Base-by-base conservation (phyloP, 2,329 filamentous ascomycete species). In the Phoma sp. region DNA sequence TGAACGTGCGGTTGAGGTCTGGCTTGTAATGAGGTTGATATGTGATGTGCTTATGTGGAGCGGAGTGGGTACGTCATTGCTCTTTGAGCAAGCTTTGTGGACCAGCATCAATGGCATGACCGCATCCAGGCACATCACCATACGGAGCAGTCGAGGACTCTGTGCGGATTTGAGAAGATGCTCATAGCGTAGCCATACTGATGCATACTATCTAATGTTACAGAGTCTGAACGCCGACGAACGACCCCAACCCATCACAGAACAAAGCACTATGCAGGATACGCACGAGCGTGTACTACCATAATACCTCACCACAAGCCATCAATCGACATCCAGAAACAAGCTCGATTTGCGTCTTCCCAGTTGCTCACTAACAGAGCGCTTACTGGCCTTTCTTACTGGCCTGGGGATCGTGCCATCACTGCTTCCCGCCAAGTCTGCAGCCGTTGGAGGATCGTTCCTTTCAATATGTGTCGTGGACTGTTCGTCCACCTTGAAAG, bases 1-100 rank as follows among this genome's bases (percentile, higher is more conserved):
- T 27, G 46, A 17, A 21, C 13, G 27, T 38, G 27, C 25, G 21
- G 45, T 24, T 19, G 17, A 49, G 22, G 13, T 43, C 17, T 19
- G 10, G 29, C 22, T 19, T 39, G 38, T 38, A 19, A 15, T 32
- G 19, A 29, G 37, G 13, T 33, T 27, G 40, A 46, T 33, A 24
- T 15, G 37, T 37, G 29, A 44, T 36, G 15, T 46, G 25, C 39
- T 55, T 3, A 50, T 51, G 52, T 55, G 52, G 52, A 55, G 45
- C 45, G 41, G 41, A 45, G 31, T 46, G 37, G 43, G 13, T 51
- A 55, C 52, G 52, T 55, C 52, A 55, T 55, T 43, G 46, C 31
- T 35, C 25, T 46, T 46, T 21, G 25, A 40, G 21, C 51, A 55
- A 43, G 52, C 40, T 31, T 55, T 49, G 24, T 27, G 24, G 43